Evolutionary conservation across 129 eudicot genomes (phyloP).

Genomic region (Kitagawia praeruptora): DNA sequence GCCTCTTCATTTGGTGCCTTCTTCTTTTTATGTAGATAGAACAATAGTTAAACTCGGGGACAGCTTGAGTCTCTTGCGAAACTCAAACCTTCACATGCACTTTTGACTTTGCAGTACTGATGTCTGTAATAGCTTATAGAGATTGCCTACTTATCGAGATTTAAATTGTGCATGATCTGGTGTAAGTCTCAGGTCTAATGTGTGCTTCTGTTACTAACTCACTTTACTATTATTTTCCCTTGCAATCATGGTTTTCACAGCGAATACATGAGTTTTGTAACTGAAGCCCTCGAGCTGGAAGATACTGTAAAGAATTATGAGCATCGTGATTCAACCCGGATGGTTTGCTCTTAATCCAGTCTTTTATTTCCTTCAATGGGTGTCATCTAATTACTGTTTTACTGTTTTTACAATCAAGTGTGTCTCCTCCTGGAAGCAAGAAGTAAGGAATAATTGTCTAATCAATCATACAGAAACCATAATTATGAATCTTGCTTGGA

Average conservation of each 20-base stretch:
- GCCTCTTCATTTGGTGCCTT: not conserved
- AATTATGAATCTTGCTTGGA: not conserved
- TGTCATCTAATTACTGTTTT: not conserved
- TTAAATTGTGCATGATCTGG: not conserved
- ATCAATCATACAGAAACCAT: not conserved
- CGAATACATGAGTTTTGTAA: conserved; percentile 70
- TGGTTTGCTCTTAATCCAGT: conserved; percentile 55
- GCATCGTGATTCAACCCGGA: conserved; percentile 57
- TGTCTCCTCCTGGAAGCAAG: not conserved
- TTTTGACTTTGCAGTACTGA: not conserved
- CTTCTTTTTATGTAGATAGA: not conserved
- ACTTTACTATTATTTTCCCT: conserved; percentile 8
- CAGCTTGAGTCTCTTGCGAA: not conserved
- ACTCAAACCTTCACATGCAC: not conserved
- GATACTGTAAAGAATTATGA: conserved; percentile 85
- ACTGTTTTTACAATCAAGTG: not conserved
- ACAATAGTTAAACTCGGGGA: not conserved
- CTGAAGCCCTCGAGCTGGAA: conserved; percentile 87
- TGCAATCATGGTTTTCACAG: conserved; percentile 28
- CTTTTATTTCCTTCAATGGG: conserved; percentile 22
- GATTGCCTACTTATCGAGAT: not conserved
- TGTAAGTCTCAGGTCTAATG: not conserved
- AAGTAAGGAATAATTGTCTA: not conserved
- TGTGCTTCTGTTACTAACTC: not conserved
- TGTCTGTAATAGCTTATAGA: not conserved